A percentile compares a stretch with the other conserved stretches of the same genome.
These are phyloP conservation scores for Plenodomus biglobosus DNA, from an alignment of 2,329 filamentous ascomycete species.

Conservation along the genomic window DNA sequence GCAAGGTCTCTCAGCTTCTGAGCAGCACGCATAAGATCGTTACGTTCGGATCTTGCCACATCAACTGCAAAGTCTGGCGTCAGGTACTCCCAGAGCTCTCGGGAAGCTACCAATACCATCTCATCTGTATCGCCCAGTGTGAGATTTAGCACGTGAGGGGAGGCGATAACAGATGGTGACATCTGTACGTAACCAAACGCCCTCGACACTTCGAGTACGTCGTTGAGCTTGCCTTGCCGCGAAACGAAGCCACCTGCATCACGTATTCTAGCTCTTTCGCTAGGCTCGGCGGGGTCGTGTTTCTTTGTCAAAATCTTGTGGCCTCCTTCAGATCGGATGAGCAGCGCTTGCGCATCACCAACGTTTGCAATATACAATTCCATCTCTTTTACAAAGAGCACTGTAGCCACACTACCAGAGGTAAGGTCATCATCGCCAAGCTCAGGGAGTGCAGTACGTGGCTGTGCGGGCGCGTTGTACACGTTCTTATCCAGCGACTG, in stretches of 20 bases:
- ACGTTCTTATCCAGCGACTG: slow-evolving; percentile 72
- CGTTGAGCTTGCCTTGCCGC: slow-evolving; percentile 89
- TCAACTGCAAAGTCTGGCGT: slow-evolving; percentile 89
- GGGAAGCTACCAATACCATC: slow-evolving; percentile 86
- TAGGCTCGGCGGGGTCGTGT: slow-evolving; percentile 86
- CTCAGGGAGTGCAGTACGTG: slow-evolving; percentile 72
- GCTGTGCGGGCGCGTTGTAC: slow-evolving; percentile 48
- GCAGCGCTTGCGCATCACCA: slow-evolving; percentile 91
- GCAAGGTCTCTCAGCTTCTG: slow-evolving; percentile 94
- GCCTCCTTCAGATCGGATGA: slow-evolving; percentile 85
- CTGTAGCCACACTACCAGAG: slow-evolving; percentile 88
- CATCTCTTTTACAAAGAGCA: slow-evolving; percentile 84
- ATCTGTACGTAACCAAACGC: slow-evolving; percentile 94
- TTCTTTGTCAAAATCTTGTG: slow-evolving; percentile 84
- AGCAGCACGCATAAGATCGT: slow-evolving; percentile 89
- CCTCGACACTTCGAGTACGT: slow-evolving; percentile 84
- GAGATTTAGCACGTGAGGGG: slow-evolving; percentile 77
- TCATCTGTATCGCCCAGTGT: slow-evolving; percentile 86
- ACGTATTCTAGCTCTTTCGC: slow-evolving; percentile 83
- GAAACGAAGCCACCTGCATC: slow-evolving; percentile 96
- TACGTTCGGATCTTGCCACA: slow-evolving; percentile 80
- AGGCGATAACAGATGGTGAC: slow-evolving; percentile 90
- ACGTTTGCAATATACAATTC: slow-evolving; percentile 95
- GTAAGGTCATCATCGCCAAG: slow-evolving; percentile 86
- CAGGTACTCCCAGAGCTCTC: slow-evolving; percentile 93